Evolutionary conservation across 768 basidiomycete genomes (phyloP), one percentile per base, ranked within the genome.

Genomic region (Russula vinacea): DNA sequence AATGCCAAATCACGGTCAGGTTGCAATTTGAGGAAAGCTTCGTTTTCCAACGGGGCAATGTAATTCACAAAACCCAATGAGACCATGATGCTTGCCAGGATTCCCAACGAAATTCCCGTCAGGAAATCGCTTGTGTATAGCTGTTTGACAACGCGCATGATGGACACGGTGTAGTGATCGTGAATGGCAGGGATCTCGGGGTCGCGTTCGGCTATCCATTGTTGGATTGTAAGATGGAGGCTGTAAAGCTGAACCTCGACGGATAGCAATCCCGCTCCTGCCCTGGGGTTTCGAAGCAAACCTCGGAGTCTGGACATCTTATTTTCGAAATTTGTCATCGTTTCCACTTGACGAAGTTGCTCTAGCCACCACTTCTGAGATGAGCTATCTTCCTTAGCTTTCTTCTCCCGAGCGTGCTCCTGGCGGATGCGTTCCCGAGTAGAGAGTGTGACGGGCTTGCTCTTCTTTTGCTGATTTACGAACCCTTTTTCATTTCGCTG

Each of bases 191-290:
- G 54, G 1, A 75, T 73, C 9, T 81, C 80, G 6, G 71, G 74
- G 11, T 74, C 71, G 1, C 75, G 60, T 56, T 84, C 78, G 40
- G 77, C 77, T 42, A 83, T 78, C 88, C 88, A 89, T 37, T 69
- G 66, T 42, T 70, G 69, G 39, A 88, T 72, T 57, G 80, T 74
- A 5, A 86, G 76, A 64, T 89, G 77, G 45, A 89, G 68, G 1
- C 74, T 75, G 68, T 80, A 88, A 3, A 88, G 70, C 1, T 75
- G 75, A 64, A 84, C 75, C 70, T 89, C 85, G 9, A 79, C 72
- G 0, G 74, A 74, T n/a, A 86, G 74, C 66, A 76, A 73, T 0
- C 77, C 77, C 35, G 81, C 79, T 19, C 72, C 72, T 52, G 75
- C 73, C 55, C 77, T 78, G 58, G 75, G 77, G 73, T 80, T 86